phyloP scores from a whole-genome alignment of 1,139 yeast genomes.

The Lodderomyces parapsilosis region DNA sequence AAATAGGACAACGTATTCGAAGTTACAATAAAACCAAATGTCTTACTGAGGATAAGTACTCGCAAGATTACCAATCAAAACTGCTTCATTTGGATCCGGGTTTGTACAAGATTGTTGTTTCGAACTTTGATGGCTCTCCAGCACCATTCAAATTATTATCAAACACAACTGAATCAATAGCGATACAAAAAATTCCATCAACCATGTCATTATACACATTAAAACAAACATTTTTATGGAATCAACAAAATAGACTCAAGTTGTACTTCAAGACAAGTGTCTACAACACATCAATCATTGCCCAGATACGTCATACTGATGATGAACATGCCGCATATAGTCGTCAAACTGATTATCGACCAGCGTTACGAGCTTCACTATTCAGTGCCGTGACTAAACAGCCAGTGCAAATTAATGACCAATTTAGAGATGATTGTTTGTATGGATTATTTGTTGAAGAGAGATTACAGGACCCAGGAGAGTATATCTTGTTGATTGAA shows the following conservation, averaged over 20 bases:
- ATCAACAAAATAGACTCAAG: slow-evolving; percentile 36
- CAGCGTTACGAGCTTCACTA: slow-evolving; percentile 44
- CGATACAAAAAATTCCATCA: slow-evolving; percentile 20
- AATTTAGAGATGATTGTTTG: slow-evolving; percentile 38
- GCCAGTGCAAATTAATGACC: slow-evolving; percentile 34
- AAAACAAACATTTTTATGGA: slow-evolving; percentile 33
- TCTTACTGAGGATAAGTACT: slow-evolving; percentile 28
- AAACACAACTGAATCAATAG: slow-evolving; percentile 13
- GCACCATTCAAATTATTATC: slow-evolving; percentile 15
- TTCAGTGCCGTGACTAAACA: slow-evolving; percentile 29
- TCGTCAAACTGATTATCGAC: slow-evolving; percentile 30
- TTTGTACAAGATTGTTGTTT: slow-evolving; percentile 32
- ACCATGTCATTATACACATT: slow-evolving; percentile 38
- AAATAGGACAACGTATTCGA: slow-evolving; percentile 19
- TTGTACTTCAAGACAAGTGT: slow-evolving; percentile 22
- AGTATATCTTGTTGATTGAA: slow-evolving; percentile 43
- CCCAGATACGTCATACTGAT: slow-evolving; percentile 26
- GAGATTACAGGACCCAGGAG: slow-evolving; percentile 23
- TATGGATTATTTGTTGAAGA: slow-evolving; percentile 47
- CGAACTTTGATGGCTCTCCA: slow-evolving; percentile 24
- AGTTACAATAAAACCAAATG: slow-evolving; percentile 31
- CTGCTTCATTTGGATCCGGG: slow-evolving; percentile 31
- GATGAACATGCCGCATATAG: slow-evolving; percentile 20
- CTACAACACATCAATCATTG: slow-evolving; percentile 23
- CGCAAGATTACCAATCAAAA: slow-evolving; percentile 17